A percentile compares a stretch with the other conserved stretches of the same genome.
Conservation (phyloP, 257 asterid genomes). For the Linderniella brevidens region DNA sequence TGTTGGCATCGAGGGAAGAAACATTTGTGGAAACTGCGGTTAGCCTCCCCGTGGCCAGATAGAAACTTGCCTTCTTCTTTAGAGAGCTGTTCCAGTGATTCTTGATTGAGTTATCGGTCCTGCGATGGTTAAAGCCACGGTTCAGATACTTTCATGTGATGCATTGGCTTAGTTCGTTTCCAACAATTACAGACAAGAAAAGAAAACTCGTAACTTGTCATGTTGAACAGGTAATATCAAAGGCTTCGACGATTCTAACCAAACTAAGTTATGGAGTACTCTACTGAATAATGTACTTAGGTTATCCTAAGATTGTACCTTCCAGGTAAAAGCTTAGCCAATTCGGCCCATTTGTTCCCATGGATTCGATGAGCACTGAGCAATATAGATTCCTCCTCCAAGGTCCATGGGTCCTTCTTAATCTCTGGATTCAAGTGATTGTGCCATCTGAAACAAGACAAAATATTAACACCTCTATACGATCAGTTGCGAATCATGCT, state of each 20-base stretch:
- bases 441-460: conserved; percentile 69
- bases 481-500: too few relatives aligned
- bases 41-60: conserved; percentile 76
- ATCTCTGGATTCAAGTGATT: conserved; percentile 93
- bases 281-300: too few relatives aligned
- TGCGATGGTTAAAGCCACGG: conserved; percentile 14
- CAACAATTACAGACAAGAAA: too few relatives aligned
- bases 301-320: conserved; percentile 25
- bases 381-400: conserved; percentile 85
- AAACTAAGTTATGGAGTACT: too few relatives aligned
- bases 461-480: background rate
- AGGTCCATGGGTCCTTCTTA: conserved; percentile 89
- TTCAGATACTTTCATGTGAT: too few relatives aligned
- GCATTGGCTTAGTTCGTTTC: too few relatives aligned
- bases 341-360: conserved; percentile 99
- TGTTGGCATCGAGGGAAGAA: conserved; percentile 27
- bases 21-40: conserved; percentile 44
- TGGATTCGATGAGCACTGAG: conserved; percentile 68
- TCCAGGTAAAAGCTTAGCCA: conserved; percentile 94
- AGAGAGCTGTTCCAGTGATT: conserved; percentile 99
- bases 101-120: conserved; percentile 96
- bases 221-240: too few relatives aligned
- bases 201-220: too few relatives aligned
- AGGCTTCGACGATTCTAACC: too few relatives aligned
- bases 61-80: conserved; percentile 75